phyloP scores from a whole-genome alignment of 768 basidiomycete species.

The Guyanaporus albipodus region DNA sequence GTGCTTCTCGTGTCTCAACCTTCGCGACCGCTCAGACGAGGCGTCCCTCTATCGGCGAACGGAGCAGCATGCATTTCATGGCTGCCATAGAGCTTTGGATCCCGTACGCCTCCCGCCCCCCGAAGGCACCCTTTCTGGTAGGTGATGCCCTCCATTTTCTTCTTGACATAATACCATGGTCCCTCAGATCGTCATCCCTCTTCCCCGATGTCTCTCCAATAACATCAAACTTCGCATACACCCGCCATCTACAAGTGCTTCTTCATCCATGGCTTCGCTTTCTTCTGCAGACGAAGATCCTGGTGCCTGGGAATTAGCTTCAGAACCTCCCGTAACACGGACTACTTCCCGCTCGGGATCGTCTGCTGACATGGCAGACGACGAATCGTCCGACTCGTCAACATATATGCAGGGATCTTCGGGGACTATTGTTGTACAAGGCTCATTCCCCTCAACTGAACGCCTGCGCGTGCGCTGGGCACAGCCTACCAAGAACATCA shows the following conservation, averaged over 20 bases:
- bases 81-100: conserved; percentile 76
- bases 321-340: conserved; percentile 72
- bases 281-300: conserved; percentile 73
- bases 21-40: conserved; percentile 36
- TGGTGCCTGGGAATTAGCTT: conserved; percentile 68
- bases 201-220: conserved; percentile 75
- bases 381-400: conserved; percentile 76
- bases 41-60: conserved; percentile 53
- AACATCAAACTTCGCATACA: conserved; percentile 71
- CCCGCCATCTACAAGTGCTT: conserved; percentile 50
- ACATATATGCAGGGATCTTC: conserved; percentile 44
- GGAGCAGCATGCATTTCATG: conserved; percentile 68
- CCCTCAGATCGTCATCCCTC: conserved; percentile 66
- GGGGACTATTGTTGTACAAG: conserved; percentile 66
- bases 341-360: conserved; percentile 51
- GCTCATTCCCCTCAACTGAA: conserved; percentile 75
- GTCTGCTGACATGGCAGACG: conserved; percentile 72
- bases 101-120: conserved; percentile 63
- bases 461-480: conserved; percentile 78
- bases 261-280: conserved; percentile 66
- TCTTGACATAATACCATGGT: conserved; percentile 4
- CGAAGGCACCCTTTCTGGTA: conserved; percentile 72
- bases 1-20: conserved; percentile 18
- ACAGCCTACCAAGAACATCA: conserved; percentile 48
- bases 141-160: conserved; percentile 16